A percentile compares a stretch with the other conserved stretches of the same genome.
Conservation (phyloP, 441 rosid genomes). For the Gossypium aridum region DNA sequence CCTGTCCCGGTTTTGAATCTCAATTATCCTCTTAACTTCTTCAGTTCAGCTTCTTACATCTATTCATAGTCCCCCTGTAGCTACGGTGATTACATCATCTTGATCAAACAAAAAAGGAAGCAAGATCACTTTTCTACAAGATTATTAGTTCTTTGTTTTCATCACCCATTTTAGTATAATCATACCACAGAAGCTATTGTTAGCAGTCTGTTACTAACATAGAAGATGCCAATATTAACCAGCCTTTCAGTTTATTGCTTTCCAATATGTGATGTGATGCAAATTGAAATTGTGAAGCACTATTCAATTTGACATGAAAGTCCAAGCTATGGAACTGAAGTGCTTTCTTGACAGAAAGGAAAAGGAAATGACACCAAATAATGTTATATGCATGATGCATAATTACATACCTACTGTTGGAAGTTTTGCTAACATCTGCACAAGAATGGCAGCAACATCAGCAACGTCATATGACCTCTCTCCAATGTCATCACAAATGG, state of each 20-base stretch:
- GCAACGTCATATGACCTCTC: slow-evolving; percentile 80
- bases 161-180: not conserved
- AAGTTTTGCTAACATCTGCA: slow-evolving; percentile 65
- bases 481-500: slow-evolving; percentile 93
- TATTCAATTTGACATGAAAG: not conserved
- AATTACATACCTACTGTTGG: slow-evolving; percentile 60
- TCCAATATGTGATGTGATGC: not conserved
- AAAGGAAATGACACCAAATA: not conserved
- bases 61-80: not conserved
- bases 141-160: not conserved
- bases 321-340: not conserved
- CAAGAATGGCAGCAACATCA: slow-evolving; percentile 85
- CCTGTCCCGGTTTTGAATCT: not conserved
- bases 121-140: not conserved
- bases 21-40: not conserved
- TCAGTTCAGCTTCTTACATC: not conserved
- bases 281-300: not conserved
- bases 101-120: not conserved
- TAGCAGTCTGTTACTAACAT: not conserved
- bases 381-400: not conserved
- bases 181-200: not conserved
- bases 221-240: not conserved
- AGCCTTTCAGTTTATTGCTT: not conserved
- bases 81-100: not conserved
- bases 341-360: not conserved